Evolutionary conservation across 2,329 filamentous ascomycete genomes (phyloP), one percentile per base, ranked within the genome.

Genomic region (Fonsecaea pedrosoi): DNA sequence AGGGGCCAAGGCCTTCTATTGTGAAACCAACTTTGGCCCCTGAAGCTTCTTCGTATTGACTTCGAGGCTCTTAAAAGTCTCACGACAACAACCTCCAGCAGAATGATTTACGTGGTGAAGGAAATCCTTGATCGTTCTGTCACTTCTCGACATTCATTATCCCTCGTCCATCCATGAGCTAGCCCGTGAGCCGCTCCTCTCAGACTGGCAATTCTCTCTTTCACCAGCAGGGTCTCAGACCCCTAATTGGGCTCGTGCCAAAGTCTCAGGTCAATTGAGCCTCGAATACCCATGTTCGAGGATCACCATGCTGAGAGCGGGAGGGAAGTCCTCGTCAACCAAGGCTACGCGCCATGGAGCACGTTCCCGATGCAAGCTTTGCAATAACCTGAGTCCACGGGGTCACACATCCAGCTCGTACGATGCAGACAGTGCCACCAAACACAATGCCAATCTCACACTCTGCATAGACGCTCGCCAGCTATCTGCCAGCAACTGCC

Each of bases 331-430:
- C 45, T 25, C 45, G 6, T 10, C 40, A 7, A n/a, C 8, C 45
- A 50, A 10, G 5, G 18, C 45, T 25, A 10, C 1, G 12, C 18
- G 15, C 45, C 21, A 50, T 18, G 9, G 9, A 9, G 8, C 10
- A 45, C 40, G 40, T 25, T 25, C 45, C 10, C 18, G 45, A 10
- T 50, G 45, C 45, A 50, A 25, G 45, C 45, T 50, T 18, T 50
- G 45, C 45, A 50, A 50, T 4, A 50, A 25, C 15, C 45, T 50
- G 8, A 9, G 45, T 25, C 45, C 45, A 50, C 45, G 18, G 9
- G 45, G 45, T 25, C 45, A 50, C 21, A 12, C 45, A 6, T 50
- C 45, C 45, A 50, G 18, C 45, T 50, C 18, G 45, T 50, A 50
- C 45, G 25, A 50, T 25, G 45, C 18, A 50, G 45, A 50, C 18